Evolutionary conservation across 116 monocot genomes (phyloP).

Genomic region (Papilionanthe hybrid): DNA sequence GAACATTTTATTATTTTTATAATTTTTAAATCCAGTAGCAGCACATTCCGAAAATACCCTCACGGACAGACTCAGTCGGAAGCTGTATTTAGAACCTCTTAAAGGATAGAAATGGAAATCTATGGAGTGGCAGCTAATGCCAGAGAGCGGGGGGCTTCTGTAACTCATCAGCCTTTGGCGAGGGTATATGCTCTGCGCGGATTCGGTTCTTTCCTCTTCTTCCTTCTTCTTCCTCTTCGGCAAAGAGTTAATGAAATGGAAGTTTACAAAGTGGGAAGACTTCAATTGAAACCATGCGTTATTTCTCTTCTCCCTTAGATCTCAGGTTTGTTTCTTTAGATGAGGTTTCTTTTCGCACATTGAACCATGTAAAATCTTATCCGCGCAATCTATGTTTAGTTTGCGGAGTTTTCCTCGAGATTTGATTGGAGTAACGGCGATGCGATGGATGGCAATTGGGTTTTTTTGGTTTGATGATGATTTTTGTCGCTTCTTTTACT

Average conservation of each 20-base stretch:
- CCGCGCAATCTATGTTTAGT: neutral
- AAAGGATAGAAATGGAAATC: neutral
- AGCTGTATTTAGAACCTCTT: neutral
- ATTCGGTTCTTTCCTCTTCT: slow-evolving; percentile 21
- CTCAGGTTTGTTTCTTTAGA: slow-evolving; percentile 15
- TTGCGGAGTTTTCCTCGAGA: neutral
- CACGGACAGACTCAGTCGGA: neutral
- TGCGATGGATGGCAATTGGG: neutral
- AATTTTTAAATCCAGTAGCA: neutral
- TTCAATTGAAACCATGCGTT: neutral
- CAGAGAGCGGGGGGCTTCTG: slow-evolving; percentile 1
- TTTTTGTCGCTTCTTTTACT: neutral
- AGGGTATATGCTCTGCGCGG: slow-evolving; percentile 38
- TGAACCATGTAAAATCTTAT: neutral
- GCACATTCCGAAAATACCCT: slow-evolving; percentile 12
- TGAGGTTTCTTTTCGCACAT: neutral
- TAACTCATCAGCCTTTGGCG: neutral
- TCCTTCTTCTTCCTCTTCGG: neutral
- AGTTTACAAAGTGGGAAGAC: neutral
- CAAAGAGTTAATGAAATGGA: neutral
- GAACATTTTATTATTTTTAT: too few relatives aligned
- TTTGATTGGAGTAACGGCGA: neutral
- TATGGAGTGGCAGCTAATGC: slow-evolving; percentile 6
- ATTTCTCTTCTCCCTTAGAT: slow-evolving; percentile 10
- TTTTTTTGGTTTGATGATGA: neutral